These are phyloP conservation scores for Ceratobasidium sp. DNA, from an alignment of 1,284 basidiomycete species.

Conservation along the genomic window DNA sequence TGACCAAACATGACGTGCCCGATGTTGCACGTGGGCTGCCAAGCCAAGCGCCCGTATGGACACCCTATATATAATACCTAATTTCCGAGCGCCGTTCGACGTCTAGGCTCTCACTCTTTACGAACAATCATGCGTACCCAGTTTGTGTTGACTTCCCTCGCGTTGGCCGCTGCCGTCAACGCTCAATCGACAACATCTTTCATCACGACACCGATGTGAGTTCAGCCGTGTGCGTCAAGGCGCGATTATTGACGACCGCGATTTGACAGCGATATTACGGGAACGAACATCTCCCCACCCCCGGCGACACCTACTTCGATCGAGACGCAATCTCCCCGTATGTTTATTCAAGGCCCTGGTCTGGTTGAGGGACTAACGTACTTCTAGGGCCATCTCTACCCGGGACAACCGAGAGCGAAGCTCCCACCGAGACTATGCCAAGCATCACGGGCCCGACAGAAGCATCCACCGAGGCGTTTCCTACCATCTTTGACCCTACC, in stretches of 20 bases:
- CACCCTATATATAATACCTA: too few relatives aligned
- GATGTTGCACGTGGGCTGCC: neutral
- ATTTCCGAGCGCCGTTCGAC: too few relatives aligned
- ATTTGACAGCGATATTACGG: slow-evolving; percentile 6
- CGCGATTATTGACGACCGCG: neutral
- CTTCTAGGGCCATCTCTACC: neutral
- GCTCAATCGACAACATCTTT: neutral
- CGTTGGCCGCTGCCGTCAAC: slow-evolving; percentile 1
- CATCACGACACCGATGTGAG: slow-evolving; percentile 16
- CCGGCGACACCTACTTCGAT: slow-evolving; percentile 1
- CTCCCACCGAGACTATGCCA: neutral
- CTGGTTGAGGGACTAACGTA: neutral
- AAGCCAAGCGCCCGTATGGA: too few relatives aligned
- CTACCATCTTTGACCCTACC: neutral
- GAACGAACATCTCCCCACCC: slow-evolving; percentile 13
- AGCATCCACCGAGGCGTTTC: slow-evolving; percentile 3
- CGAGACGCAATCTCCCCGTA: slow-evolving; percentile 33
- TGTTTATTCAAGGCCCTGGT: neutral
- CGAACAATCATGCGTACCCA: slow-evolving; percentile 25
- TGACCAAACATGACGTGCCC: slow-evolving; percentile 23
- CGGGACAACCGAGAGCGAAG: neutral
- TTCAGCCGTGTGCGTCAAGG: neutral
- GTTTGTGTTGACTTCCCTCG: slow-evolving; percentile 12
- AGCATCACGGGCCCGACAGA: slow-evolving; percentile 1
- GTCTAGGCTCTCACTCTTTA: neutral